Conservation (phyloP, 306 rosid genomes). For the Leucaena leucocephala region DNA sequence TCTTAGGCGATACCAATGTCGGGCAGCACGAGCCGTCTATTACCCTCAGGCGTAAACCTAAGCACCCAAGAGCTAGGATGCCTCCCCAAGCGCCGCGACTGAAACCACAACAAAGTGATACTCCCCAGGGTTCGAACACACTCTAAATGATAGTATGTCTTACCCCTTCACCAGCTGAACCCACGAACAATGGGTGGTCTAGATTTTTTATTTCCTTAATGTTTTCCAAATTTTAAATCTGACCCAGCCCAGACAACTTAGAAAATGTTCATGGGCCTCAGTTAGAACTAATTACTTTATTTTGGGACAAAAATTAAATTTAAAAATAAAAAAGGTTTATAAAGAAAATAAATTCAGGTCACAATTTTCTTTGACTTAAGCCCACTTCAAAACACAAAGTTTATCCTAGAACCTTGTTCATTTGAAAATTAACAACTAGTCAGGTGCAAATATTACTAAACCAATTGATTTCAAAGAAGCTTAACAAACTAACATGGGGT, state of each 20-base stretch:
- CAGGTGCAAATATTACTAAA: background rate
- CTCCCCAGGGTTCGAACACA: no score
- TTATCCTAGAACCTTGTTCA: background rate
- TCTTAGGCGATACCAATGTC: no score
- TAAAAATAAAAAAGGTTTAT: background rate
- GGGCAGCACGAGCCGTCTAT: no score
- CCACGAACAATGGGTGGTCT: no score
- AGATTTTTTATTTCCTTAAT: background rate
- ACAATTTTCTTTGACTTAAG: background rate
- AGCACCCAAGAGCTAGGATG: no score
- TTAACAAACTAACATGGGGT: background rate
- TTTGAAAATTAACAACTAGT: background rate
- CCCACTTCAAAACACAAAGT: background rate
- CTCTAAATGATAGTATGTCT: no score
- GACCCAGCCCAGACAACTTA: background rate
- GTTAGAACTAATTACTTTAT: background rate
- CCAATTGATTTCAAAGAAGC: no score
- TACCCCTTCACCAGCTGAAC: no score
- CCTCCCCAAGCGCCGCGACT: no score
- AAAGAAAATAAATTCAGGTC: background rate
- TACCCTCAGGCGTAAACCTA: no score
- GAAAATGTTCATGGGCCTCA: background rate
- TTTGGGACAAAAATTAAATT: background rate
- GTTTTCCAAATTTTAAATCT: background rate
- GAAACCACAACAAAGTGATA: no score